phyloP scores from a whole-genome alignment of 1,284 basidiomycete genomes.

The Leccinum solheimii region DNA sequence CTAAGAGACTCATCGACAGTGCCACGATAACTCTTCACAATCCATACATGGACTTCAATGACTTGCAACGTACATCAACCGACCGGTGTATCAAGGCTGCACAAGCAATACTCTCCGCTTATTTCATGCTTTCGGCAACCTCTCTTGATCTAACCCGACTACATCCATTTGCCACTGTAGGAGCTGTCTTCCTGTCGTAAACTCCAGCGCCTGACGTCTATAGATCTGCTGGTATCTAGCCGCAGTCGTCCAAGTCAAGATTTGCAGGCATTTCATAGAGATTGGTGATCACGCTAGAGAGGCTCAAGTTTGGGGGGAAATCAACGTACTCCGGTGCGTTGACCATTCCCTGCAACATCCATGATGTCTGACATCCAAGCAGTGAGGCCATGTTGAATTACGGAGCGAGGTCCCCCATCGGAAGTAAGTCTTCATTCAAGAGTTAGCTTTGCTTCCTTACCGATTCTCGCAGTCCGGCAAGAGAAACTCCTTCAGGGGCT shows the following conservation, averaged over 20 bases:
- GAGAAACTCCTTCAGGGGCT: slow-evolving; percentile 77
- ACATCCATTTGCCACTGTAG: slow-evolving; percentile 77
- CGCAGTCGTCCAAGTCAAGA: slow-evolving; percentile 78
- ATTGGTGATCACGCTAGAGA: slow-evolving; percentile 67
- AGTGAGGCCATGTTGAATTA: slow-evolving; percentile 82
- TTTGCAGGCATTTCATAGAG: slow-evolving; percentile 82
- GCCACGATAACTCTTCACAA: slow-evolving; percentile 82
- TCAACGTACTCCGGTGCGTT: slow-evolving; percentile 70
- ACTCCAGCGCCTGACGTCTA: slow-evolving; percentile 18
- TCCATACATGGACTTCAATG: slow-evolving; percentile 71
- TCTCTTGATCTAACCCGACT: slow-evolving; percentile 75
- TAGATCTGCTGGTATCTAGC: slow-evolving; percentile 88
- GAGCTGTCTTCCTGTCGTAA: slow-evolving; percentile 28
- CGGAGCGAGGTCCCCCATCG: slow-evolving; percentile 75
- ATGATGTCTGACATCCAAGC: slow-evolving; percentile 12
- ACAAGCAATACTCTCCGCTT: slow-evolving; percentile 66
- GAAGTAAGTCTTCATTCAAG: slow-evolving; percentile 53
- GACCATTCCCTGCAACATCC: neutral
- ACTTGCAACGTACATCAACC: slow-evolving; percentile 63
- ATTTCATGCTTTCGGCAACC: slow-evolving; percentile 71
- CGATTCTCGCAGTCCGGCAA: slow-evolving; percentile 58
- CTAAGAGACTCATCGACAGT: slow-evolving; percentile 40
- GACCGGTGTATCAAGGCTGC: slow-evolving; percentile 71
- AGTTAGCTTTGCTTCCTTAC: slow-evolving; percentile 14
- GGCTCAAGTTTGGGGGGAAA: slow-evolving; percentile 79